Evolutionary conservation across 768 basidiomycete genomes (phyloP).

Genomic region (Hydnum rufescens): DNA sequence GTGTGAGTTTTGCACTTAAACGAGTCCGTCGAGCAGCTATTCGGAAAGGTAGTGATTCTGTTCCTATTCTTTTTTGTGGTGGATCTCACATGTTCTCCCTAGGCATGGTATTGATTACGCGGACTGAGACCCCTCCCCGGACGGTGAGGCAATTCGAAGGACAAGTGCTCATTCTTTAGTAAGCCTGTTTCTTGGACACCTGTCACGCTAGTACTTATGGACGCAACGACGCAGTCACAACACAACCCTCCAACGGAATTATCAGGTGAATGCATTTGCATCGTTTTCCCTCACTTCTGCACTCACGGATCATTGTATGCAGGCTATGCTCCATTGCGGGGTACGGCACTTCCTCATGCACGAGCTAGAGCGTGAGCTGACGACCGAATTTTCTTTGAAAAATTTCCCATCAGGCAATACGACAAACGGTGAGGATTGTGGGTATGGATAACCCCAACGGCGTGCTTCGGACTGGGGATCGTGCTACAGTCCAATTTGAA

Average conservation of each 20-base stretch:
- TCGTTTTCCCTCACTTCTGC: no score
- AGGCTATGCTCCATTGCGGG: conserved; percentile 90
- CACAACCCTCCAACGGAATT: conserved; percentile 80
- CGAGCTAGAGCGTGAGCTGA: conserved; percentile 16
- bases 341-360: no score
- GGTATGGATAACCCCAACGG: conserved; percentile 80
- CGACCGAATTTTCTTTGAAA: background rate
- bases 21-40: conserved; percentile 61
- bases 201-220: background rate
- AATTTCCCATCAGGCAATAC: conserved; percentile 39
- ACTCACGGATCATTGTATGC: no score
- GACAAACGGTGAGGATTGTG: conserved; percentile 83
- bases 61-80: background rate
- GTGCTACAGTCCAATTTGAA: conserved; percentile 86
- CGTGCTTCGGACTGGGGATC: conserved; percentile 81
- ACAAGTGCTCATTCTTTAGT: conserved; percentile 86
- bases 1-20: conserved; percentile 84
- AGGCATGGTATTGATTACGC: conserved; percentile 76
- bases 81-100: background rate
- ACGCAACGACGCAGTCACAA: conserved; percentile 45
- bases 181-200: conserved; percentile 16
- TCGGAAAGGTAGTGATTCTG: conserved; percentile 35
- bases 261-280: conserved; percentile 58
- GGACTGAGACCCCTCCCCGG: conserved; percentile 56
- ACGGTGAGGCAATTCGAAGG: conserved; percentile 80